phyloP scores from a whole-genome alignment of 768 basidiomycete species.

The Heimioporus sp. region DNA sequence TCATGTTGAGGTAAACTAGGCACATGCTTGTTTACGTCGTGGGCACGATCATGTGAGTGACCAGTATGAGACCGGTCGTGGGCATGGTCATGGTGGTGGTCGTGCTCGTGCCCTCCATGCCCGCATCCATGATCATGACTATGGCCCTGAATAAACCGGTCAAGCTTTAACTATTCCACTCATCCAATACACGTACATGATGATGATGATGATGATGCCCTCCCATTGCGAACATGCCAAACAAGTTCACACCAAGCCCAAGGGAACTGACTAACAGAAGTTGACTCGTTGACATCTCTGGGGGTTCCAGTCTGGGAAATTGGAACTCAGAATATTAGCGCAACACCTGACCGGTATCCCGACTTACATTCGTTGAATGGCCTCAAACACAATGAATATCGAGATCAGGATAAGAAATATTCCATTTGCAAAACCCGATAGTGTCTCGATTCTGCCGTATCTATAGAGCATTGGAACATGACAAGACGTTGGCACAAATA shows the following conservation, averaged over 20 bases:
- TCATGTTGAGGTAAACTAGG: slow-evolving; percentile 14
- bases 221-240: slow-evolving; percentile 99
- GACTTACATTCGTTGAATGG: slow-evolving; percentile 83
- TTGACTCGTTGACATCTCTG: slow-evolving; percentile 97
- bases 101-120: slow-evolving; percentile 8
- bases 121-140: slow-evolving; percentile 12
- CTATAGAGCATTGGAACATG: slow-evolving; percentile 35
- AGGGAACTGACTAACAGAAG: slow-evolving; percentile 85
- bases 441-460: slow-evolving; percentile 93
- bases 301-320: slow-evolving; percentile 73
- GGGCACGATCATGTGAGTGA: slow-evolving; percentile 31
- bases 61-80: slow-evolving; percentile 35
- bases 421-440: slow-evolving; percentile 98
- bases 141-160: slow-evolving; percentile 13
- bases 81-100: slow-evolving; percentile 20
- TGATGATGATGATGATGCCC: slow-evolving; percentile 81
- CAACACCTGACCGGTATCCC: slow-evolving; percentile 17
- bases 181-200: slow-evolving; percentile 51
- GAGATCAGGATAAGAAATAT: slow-evolving; percentile 93
- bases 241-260: slow-evolving; percentile 91
- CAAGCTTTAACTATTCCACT: background rate
- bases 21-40: slow-evolving; percentile 18
- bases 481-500: background rate
- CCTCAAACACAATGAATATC: slow-evolving; percentile 98
- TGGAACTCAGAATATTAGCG: background rate